phyloP scores from a whole-genome alignment of 179 eudicot genomes.

The Beta macrorhiza region DNA sequence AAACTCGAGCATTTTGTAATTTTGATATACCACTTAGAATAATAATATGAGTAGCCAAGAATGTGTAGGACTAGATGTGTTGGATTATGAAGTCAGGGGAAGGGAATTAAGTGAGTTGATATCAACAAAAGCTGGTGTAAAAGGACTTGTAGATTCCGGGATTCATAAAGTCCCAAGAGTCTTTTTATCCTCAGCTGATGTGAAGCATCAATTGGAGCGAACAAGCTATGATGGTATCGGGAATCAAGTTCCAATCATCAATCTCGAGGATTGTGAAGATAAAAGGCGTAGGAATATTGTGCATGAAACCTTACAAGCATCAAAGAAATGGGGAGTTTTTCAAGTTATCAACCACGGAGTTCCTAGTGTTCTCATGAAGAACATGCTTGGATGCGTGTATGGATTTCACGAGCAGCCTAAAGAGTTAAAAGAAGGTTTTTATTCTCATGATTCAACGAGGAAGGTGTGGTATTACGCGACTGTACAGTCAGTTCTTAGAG shows the following conservation, averaged over 20 bases:
- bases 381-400: conserved; percentile 33
- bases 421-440: conserved; percentile 40
- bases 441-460: conserved; percentile 33
- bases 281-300: conserved; percentile 20
- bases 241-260: conserved; percentile 35
- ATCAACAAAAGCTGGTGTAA: conserved; percentile 35
- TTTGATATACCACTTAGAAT: neutral
- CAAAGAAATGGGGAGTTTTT: conserved; percentile 42
- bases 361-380: conserved; percentile 31
- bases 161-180: conserved; percentile 27
- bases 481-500: neutral
- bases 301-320: conserved; percentile 29
- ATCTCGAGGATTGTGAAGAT: conserved; percentile 26
- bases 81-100: conserved; percentile 21
- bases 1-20: conserved; percentile 1
- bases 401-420: conserved; percentile 53
- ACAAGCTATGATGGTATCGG: neutral
- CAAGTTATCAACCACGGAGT: conserved; percentile 43
- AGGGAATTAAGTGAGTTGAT: conserved; percentile 24
- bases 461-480: conserved; percentile 34
- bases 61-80: neutral
- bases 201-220: neutral
- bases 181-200: conserved; percentile 21
- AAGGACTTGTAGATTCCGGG: conserved; percentile 40
- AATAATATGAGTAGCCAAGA: conserved; percentile 8